Evolutionary conservation across 805 yeast species (phyloP), one percentile per base, ranked within the genome.

Genomic region (Lachancea kluyveri): DNA sequence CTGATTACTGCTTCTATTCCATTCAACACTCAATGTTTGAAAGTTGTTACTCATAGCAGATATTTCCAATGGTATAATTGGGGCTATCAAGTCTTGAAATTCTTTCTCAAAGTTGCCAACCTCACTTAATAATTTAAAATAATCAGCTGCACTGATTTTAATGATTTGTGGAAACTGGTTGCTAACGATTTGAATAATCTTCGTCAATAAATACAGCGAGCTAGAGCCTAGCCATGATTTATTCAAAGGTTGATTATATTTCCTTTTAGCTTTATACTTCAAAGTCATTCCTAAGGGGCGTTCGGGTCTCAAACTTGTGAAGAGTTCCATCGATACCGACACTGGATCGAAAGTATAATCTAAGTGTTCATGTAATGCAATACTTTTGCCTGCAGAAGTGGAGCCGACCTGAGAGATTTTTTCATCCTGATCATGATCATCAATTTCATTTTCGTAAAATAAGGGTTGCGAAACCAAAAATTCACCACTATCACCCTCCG

Each of bases 261-360:
- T 39, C 14, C 33, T 16, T 33, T 58, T 58, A 9, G 44, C 37
- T 33, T 50, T 48, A 4, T 41, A 24, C 15, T 30, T 51, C 14
- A 37, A 35, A 4, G 48, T 42, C 20, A 57, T 30, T 1, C 59
- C 61, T 22, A 39, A 18, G 2, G 63, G 61, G 50, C 54, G 48
- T 12, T 37, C 31, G 11, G 55, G 50, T 27, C 48, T 42, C n/a
- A 51, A 26, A 3, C 39, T 28, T 5, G 34, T 17, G 26, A 45
- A 44, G 6, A 50, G 32, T 8, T 35, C 24, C 17, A 38, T 40
- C 27, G 49, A 42, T 19, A 49, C 38, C 17, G 41, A 20, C 6
- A 45, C 28, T 3, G 42, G 30, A 23, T 41, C 42, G 15, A 39
- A 33, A 3, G 32, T 31, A 21, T 45, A 35, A 40, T 52, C 52